Percentiles rank a stretch among this genome's conserved stretches.
Conservation (phyloP, 768 basidiomycete species). For the Boletus pseudopeckii region DNA sequence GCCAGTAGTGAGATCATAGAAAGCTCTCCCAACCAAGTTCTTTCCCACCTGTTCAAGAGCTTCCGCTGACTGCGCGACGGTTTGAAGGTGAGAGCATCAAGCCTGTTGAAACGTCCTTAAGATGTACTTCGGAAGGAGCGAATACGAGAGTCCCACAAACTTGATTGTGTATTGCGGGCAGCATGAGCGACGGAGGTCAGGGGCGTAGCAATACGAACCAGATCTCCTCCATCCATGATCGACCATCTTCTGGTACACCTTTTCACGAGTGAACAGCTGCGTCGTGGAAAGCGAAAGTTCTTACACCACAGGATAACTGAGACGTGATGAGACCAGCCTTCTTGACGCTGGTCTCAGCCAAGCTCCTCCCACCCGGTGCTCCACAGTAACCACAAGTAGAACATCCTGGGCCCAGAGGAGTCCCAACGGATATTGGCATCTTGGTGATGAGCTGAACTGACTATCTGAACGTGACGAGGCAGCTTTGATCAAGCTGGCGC, state of each 20-base stretch:
- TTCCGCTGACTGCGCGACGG: slow-evolving; percentile 75
- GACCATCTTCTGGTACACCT: slow-evolving; percentile 82
- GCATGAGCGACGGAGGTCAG: slow-evolving; percentile 75
- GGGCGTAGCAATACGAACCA: slow-evolving; percentile 84
- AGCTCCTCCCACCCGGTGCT: slow-evolving; percentile 47
- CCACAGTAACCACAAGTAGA: slow-evolving; percentile 70
- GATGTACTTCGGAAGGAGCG: slow-evolving; percentile 4
- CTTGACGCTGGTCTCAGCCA: slow-evolving; percentile 40
- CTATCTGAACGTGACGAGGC: neutral
- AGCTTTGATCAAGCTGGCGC: neutral
- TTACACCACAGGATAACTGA: slow-evolving; percentile 53
- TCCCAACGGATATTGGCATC: slow-evolving; percentile 30
- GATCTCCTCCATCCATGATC: slow-evolving; percentile 84
- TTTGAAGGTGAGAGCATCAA: slow-evolving; percentile 64
- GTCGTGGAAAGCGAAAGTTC: neutral
- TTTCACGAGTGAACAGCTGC: slow-evolving; percentile 5
- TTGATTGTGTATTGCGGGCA: slow-evolving; percentile 96
- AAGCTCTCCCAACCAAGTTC: neutral
- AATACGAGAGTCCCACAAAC: slow-evolving; percentile 38
- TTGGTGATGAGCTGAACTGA: neutral
- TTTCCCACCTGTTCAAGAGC: slow-evolving; percentile 59
- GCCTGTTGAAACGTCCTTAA: slow-evolving; percentile 38
- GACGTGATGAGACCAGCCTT: slow-evolving; percentile 48
- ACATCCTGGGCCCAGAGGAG: slow-evolving; percentile 22
- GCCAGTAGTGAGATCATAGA: neutral